Evolutionary conservation across 208 protist genomes (phyloP).

Genomic region (Naegleria fowleri): DNA sequence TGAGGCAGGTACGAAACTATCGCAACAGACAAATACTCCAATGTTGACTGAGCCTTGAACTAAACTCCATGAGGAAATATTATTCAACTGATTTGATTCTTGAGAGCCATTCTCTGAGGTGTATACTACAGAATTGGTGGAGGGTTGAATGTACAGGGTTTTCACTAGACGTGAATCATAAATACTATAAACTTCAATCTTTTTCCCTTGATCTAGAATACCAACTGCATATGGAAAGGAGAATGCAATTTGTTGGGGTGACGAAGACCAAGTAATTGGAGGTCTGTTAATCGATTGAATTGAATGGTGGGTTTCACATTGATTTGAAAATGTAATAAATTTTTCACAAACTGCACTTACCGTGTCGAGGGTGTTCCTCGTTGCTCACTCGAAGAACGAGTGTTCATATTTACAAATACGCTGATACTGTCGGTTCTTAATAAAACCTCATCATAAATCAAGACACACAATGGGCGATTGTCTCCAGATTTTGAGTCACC

Average conservation of each 20-base stretch:
- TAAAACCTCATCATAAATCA: not conserved
- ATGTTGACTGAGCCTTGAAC: not conserved
- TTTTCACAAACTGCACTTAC: too few species aligned
- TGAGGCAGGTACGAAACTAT: not conserved
- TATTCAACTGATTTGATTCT: not conserved
- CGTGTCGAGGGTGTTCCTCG: not conserved
- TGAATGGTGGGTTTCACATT: too few species aligned
- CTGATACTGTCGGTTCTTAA: not conserved
- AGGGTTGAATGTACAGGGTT: not conserved
- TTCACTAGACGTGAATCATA: not conserved
- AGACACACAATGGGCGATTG: not conserved
- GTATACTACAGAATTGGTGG: not conserved
- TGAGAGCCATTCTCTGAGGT: not conserved
- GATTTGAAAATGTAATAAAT: too few species aligned
- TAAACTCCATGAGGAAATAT: not conserved
- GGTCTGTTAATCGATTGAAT: not conserved
- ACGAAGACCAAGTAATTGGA: not conserved
- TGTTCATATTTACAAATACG: constrained; percentile 1
- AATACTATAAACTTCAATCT: not conserved
- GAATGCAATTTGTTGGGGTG: not conserved
- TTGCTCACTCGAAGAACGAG: not conserved
- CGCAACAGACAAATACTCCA: not conserved
- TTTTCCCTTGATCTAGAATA: not conserved
- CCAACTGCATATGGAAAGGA: not conserved
- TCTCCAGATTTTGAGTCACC: not conserved